Percentiles rank a stretch among this genome's conserved stretches.
Conservation (phyloP, 2,329 filamentous ascomycete species). For the Claviceps monticola region DNA sequence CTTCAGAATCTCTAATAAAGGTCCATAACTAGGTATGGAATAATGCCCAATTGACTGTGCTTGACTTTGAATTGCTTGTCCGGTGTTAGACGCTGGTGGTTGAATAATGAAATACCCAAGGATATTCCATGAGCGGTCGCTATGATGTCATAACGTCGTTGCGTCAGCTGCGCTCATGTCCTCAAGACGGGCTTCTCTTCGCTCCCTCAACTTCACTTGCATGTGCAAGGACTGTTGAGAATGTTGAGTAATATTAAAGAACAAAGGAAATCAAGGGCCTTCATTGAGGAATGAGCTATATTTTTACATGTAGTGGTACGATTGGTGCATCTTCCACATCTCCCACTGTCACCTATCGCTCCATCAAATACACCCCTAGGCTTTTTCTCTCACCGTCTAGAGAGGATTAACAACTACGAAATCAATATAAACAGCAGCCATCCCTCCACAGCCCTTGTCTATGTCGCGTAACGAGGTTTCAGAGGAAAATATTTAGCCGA, state of each 20-base stretch:
- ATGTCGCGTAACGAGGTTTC: slow-evolving; percentile 16
- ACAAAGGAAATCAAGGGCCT: slow-evolving; percentile 49
- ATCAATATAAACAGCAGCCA: slow-evolving; percentile 37
- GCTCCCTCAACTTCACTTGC: background rate
- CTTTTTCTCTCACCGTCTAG: slow-evolving; percentile 29
- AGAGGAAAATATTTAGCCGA: slow-evolving; percentile 30
- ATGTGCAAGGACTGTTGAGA: background rate
- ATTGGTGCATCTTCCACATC: slow-evolving; percentile 32
- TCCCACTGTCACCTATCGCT: slow-evolving; percentile 30
- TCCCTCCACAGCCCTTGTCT: slow-evolving; percentile 21
- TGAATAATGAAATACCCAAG: no score
- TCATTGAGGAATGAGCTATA: slow-evolving; percentile 46
- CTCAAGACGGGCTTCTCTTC: no score
- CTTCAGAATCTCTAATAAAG: background rate
- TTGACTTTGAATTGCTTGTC: no score
- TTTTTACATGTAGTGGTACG: slow-evolving; percentile 48
- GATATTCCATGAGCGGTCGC: background rate
- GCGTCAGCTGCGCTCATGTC: no score
- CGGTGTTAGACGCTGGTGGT: no score
- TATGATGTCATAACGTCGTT: background rate
- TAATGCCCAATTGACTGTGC: no score
- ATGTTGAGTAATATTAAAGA: slow-evolving; percentile 14
- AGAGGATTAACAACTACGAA: slow-evolving; percentile 21
- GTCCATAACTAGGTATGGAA: no score
- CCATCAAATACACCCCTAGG: slow-evolving; percentile 33